Percentiles rank a stretch among this genome's conserved stretches.
phyloP scores from a whole-genome alignment of 2,329 filamentous ascomycete genomes.

The Trichophyton schoenleinii region DNA sequence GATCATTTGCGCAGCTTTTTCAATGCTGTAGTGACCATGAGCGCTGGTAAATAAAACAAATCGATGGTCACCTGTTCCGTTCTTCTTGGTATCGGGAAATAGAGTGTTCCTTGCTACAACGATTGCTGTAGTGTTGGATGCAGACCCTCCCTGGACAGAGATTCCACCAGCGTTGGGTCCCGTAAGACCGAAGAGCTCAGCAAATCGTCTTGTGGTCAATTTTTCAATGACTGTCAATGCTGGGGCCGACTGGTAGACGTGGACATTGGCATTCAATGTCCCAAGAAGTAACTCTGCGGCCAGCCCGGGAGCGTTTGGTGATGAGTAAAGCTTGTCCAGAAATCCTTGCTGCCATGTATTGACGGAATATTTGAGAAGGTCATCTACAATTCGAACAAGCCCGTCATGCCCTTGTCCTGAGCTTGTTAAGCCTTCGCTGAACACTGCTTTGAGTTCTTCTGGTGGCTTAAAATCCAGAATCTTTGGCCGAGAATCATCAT shows the following conservation, averaged over 20 bases:
- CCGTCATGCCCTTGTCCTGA: constrained; percentile 56
- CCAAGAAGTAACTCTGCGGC: constrained; percentile 74
- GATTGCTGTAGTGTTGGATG: constrained; percentile 74
- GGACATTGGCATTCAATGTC: constrained; percentile 82
- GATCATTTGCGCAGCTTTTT: constrained; percentile 85
- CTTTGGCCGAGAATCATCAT: constrained; percentile 41
- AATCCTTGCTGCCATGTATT: constrained; percentile 99
- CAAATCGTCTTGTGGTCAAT: constrained; percentile 59
- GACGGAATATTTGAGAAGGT: constrained; percentile 71
- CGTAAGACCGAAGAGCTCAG: constrained; percentile 61
- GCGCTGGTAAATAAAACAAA: constrained; percentile 80
- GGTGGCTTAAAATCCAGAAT: constrained; percentile 53
- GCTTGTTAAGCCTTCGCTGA: constrained; percentile 40
- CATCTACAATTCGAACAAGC: constrained; percentile 55
- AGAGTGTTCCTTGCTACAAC: constrained; percentile 78
- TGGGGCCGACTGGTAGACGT: constrained; percentile 89
- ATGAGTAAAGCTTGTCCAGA: constrained; percentile 87
- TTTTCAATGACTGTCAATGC: constrained; percentile 82
- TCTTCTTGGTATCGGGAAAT: constrained; percentile 62
- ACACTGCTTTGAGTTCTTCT: constrained; percentile 44
- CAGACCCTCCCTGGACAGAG: constrained; percentile 65
- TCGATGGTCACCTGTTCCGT: constrained; percentile 51
- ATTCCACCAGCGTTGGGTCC: constrained; percentile 59
- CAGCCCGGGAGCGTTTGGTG: constrained; percentile 75
- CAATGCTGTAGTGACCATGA: constrained; percentile 88